Percentiles rank a stretch among this genome's conserved stretches.
phyloP scores from a whole-genome alignment of 1,139 yeast genomes.

The Yamadazyma blattariae region DNA sequence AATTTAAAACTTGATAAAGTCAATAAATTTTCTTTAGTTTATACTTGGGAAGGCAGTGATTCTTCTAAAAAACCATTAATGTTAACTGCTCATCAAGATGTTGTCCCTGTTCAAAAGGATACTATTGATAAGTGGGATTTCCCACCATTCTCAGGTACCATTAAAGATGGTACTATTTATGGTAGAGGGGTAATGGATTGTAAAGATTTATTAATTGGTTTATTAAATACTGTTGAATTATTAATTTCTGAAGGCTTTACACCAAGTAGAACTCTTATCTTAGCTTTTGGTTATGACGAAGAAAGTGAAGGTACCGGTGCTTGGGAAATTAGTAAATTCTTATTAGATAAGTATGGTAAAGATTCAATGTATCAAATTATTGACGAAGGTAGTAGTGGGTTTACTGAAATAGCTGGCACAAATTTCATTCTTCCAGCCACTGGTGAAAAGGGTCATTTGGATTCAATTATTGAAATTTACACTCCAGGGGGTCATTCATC shows the following conservation, averaged over 20 bases:
- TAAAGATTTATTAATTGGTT: constrained; percentile 40
- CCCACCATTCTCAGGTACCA: constrained; percentile 43
- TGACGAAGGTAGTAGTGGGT: constrained; percentile 44
- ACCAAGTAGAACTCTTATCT: constrained; percentile 41
- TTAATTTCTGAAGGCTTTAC: constrained; percentile 32
- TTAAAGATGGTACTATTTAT: constrained; percentile 36
- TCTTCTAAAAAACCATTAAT: constrained; percentile 34
- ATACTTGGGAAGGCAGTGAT: constrained; percentile 35
- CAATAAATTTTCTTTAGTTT: constrained; percentile 31
- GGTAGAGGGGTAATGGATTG: constrained; percentile 50
- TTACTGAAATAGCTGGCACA: constrained; percentile 35
- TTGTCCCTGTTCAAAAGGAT: constrained; percentile 44
- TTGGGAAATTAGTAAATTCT: constrained; percentile 24
- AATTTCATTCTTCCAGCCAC: constrained; percentile 55
- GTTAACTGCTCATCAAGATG: constrained; percentile 50
- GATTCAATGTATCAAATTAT: constrained; percentile 40
- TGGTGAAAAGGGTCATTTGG: constrained; percentile 46
- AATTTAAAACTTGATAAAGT: constrained; percentile 30
- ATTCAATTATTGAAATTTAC: constrained; percentile 33
- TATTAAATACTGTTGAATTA: constrained; percentile 42
- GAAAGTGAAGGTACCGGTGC: constrained; percentile 43
- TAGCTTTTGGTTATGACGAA: constrained; percentile 50
- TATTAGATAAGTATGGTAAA: constrained; percentile 33
- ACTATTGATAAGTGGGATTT: constrained; percentile 40
- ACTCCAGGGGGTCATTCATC: constrained; percentile 52